Evolutionary conservation across 2,329 filamentous ascomycete species (phyloP).

Genomic region (Leptodontidium sp.): DNA sequence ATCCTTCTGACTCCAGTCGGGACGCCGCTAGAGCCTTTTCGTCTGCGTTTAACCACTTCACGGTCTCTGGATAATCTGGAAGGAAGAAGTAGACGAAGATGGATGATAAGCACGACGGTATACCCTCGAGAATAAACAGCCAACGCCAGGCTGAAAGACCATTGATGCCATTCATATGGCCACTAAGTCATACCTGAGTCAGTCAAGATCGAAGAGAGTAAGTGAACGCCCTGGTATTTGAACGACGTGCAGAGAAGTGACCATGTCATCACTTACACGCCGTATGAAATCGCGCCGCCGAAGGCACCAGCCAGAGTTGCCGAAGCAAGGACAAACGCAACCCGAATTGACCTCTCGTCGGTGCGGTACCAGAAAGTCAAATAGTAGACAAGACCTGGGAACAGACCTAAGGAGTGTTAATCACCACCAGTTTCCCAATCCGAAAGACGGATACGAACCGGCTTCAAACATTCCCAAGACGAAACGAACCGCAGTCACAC

Average conservation of each 20-base stretch:
- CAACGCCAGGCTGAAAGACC: slow-evolving; percentile 44
- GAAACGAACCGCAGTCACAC: slow-evolving; percentile 55
- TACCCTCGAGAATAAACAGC: slow-evolving; percentile 46
- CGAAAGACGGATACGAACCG: slow-evolving; percentile 44
- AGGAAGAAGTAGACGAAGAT: slow-evolving; percentile 55
- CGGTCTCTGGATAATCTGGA: slow-evolving; percentile 58
- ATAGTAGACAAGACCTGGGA: slow-evolving; percentile 50
- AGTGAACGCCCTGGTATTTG: background rate
- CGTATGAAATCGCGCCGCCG: slow-evolving; percentile 45
- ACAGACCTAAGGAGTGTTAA: slow-evolving; percentile 48
- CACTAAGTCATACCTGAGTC: slow-evolving; percentile 8
- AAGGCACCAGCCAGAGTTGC: slow-evolving; percentile 46
- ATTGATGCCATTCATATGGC: slow-evolving; percentile 41
- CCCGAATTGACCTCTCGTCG: slow-evolving; percentile 43
- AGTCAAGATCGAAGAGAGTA: background rate
- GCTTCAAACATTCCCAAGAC: slow-evolving; percentile 59
- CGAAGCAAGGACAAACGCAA: slow-evolving; percentile 45
- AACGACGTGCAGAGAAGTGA: background rate
- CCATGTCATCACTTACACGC: slow-evolving; percentile 24
- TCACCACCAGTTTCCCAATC: background rate
- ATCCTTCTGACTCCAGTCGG: slow-evolving; percentile 53
- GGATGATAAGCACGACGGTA: slow-evolving; percentile 56
- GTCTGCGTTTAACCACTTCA: slow-evolving; percentile 52
- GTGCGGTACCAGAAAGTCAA: slow-evolving; percentile 46
- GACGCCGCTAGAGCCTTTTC: slow-evolving; percentile 54